Conservation (phyloP, 306 rosid genomes). For the Trifolium fragiferum region DNA sequence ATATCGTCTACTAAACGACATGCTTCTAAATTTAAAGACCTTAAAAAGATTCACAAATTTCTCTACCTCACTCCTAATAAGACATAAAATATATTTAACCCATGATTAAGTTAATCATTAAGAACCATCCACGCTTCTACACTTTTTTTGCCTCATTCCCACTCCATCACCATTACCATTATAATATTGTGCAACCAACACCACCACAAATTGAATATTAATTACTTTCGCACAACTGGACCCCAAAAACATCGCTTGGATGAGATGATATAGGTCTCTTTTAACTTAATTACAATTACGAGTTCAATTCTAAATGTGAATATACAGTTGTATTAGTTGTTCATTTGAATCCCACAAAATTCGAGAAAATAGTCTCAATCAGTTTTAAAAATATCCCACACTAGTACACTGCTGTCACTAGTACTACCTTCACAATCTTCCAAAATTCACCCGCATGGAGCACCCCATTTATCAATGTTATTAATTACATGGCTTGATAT, state of each 20-base stretch:
- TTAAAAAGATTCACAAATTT: slow-evolving; percentile 38
- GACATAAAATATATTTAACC: slow-evolving; percentile 21
- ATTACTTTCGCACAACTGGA: background rate
- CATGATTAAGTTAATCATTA: slow-evolving; percentile 6
- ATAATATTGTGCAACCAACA: slow-evolving; percentile 23
- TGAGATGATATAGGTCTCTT: no score
- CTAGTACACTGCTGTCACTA: background rate
- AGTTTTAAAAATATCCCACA: background rate
- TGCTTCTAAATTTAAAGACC: slow-evolving; percentile 42
- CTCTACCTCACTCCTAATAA: slow-evolving; percentile 31
- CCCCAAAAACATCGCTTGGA: no score
- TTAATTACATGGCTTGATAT: slow-evolving; percentile 29
- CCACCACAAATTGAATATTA: slow-evolving; percentile 18
- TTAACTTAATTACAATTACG: no score
- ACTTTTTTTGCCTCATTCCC: slow-evolving; percentile 53
- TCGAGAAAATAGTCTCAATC: no score
- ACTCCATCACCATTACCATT: background rate
- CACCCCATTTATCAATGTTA: slow-evolving; percentile 1
- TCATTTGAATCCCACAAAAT: no score
- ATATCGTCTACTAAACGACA: slow-evolving; percentile 51
- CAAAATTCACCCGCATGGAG: slow-evolving; percentile 30
- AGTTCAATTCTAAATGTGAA: no score
- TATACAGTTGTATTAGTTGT: no score
- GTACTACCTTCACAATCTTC: background rate
- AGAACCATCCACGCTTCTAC: slow-evolving; percentile 64